Evolutionary conservation across 306 rosid species (phyloP).

Genomic region (Bauhinia variegata): DNA sequence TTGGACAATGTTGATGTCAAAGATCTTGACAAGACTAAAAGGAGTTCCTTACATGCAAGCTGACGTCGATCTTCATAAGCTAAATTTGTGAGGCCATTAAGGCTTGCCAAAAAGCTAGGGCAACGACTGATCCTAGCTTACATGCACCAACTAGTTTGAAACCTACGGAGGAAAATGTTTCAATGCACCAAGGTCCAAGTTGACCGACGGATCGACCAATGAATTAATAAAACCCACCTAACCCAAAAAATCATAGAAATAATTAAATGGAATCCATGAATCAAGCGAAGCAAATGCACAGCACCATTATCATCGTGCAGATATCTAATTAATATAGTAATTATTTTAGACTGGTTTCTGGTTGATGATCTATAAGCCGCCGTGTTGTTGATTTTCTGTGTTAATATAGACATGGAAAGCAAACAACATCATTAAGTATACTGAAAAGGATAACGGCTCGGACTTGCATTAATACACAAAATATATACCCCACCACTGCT

Average conservation of each 20-base stretch:
- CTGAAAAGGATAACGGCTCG: constrained; percentile 45
- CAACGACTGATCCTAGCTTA: no score
- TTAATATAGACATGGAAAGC: constrained; percentile 22
- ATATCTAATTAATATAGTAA: not conserved
- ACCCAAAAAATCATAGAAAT: no score
- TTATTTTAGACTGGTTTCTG: constrained; percentile 18
- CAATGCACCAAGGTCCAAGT: not conserved
- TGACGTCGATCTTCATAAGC: not conserved
- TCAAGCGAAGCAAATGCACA: not conserved
- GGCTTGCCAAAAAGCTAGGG: not conserved
- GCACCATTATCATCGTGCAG: constrained; percentile 6
- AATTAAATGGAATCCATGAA: no score
- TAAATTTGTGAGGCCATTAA: not conserved
- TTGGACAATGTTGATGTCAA: no score
- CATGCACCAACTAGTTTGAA: not conserved
- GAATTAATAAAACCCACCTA: not conserved
- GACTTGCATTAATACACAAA: constrained; percentile 42
- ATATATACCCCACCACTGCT: constrained; percentile 50
- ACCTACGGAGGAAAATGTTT: not conserved
- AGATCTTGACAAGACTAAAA: no score
- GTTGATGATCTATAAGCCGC: constrained; percentile 14
- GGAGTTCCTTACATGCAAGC: no score
- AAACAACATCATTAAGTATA: constrained; percentile 46
- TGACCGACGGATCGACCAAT: no score
- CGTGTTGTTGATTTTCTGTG: not conserved